Conservation (phyloP, 306 rosid genomes). For the Medicago lupulina region DNA sequence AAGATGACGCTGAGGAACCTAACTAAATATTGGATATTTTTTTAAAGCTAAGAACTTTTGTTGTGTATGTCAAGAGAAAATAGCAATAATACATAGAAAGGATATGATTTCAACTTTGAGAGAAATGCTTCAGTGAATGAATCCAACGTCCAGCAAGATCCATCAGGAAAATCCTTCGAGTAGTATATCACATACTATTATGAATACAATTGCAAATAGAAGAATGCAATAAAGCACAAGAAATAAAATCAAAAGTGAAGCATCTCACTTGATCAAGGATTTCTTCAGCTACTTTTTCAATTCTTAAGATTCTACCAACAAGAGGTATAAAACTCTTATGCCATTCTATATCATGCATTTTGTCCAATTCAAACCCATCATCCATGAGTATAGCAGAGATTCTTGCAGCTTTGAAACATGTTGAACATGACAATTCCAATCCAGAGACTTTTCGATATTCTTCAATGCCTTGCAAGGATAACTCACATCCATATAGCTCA, state of each 20-base stretch:
- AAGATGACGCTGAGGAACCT: slow-evolving; percentile 57
- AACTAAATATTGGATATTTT: background rate
- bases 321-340: slow-evolving; percentile 61
- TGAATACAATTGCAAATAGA: background rate
- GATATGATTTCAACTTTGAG: slow-evolving; percentile 85
- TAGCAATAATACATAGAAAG: slow-evolving; percentile 44
- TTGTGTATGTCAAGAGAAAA: too few relatives aligned
- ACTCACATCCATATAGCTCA: slow-evolving; percentile 69
- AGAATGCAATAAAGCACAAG: too few relatives aligned
- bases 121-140: slow-evolving; percentile 61
- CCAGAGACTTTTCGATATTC: slow-evolving; percentile 72
- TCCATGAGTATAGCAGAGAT: slow-evolving; percentile 75
- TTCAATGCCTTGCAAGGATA: slow-evolving; percentile 65
- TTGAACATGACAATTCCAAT: slow-evolving; percentile 61
- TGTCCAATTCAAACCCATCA: slow-evolving; percentile 78
- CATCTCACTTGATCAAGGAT: slow-evolving; percentile 72
- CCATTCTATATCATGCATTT: slow-evolving; percentile 69
- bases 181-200: background rate
- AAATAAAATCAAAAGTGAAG: slow-evolving; percentile 13
- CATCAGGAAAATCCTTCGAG: slow-evolving; percentile 60
- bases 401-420: slow-evolving; percentile 80
- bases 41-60: too few relatives aligned
- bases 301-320: slow-evolving; percentile 85
- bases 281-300: slow-evolving; percentile 75
- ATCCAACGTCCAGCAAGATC: slow-evolving; percentile 80